Evolutionary conservation across 306 rosid species (phyloP).

Genomic region (Quercus gilva): DNA sequence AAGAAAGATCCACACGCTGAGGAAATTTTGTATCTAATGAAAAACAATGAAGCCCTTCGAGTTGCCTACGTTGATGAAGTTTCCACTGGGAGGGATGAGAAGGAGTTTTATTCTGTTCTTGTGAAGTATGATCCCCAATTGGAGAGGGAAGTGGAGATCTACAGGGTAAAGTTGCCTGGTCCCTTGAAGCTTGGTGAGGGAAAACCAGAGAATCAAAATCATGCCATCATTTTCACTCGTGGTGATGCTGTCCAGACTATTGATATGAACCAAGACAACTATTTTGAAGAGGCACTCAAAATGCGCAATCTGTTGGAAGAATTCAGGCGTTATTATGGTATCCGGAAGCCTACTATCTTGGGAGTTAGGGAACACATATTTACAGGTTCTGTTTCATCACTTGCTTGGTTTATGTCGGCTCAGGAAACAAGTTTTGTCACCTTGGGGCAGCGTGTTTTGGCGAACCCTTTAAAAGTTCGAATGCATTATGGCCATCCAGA

Average conservation of each 20-base stretch:
- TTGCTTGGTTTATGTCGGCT: conserved; percentile 96
- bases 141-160: conserved; percentile 77
- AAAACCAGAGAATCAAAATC: conserved; percentile 94
- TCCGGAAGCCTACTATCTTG: conserved; percentile 74
- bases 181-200: conserved; percentile 89
- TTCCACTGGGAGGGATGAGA: conserved; percentile 57
- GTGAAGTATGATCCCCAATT: conserved; percentile 75
- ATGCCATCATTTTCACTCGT: conserved; percentile 85
- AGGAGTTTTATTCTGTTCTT: conserved; percentile 72
- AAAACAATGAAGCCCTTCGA: conserved; percentile 70
- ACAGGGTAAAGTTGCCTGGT: conserved; percentile 84
- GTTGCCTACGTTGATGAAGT: conserved; percentile 90
- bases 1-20: conserved; percentile 78
- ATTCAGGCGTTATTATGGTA: conserved; percentile 52
- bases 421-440: conserved; percentile 94
- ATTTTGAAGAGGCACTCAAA: conserved; percentile 93
- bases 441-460: conserved; percentile 84
- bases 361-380: conserved; percentile 91
- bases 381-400: conserved; percentile 91
- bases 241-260: conserved; percentile 95
- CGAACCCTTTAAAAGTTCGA: conserved; percentile 78
- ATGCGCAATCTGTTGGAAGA: conserved; percentile 82
- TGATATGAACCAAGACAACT: conserved; percentile 94
- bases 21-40: conserved; percentile 70
- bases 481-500: conserved; percentile 99